phyloP scores from a whole-genome alignment of 1,139 yeast species.

The Lodderomyces theae region DNA sequence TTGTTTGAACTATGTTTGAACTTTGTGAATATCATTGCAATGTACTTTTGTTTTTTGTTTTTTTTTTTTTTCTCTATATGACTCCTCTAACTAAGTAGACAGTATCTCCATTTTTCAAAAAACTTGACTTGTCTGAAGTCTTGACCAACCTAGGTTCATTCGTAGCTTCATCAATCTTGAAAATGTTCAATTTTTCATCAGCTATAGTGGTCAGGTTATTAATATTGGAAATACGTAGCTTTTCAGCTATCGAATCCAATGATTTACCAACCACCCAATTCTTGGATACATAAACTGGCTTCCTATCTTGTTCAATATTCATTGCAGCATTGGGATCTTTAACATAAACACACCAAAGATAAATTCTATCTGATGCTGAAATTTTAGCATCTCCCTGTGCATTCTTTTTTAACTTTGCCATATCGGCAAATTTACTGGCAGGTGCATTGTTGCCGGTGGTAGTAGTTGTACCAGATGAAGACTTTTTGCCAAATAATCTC shows the following conservation, averaged over 20 bases:
- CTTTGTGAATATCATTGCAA: too few species aligned
- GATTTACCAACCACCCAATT: constrained; percentile 78
- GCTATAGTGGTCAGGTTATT: constrained; percentile 51
- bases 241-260: constrained; percentile 63
- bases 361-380: constrained; percentile 53
- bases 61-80: constrained; percentile 12
- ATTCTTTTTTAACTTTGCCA: constrained; percentile 38
- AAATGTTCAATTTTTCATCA: constrained; percentile 45
- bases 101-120: constrained; percentile 48
- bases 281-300: constrained; percentile 53
- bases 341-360: constrained; percentile 56
- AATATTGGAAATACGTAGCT: constrained; percentile 51
- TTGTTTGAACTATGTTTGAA: too few species aligned
- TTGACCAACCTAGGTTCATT: constrained; percentile 22
- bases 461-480: constrained; percentile 4
- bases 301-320: constrained; percentile 27
- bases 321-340: constrained; percentile 26
- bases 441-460: too few species aligned
- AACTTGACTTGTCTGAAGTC: constrained; percentile 14
- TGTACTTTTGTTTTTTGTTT: background rate
- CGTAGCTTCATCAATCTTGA: constrained; percentile 28
- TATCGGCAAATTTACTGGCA: constrained; percentile 18
- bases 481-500: constrained; percentile 18
- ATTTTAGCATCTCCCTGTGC: constrained; percentile 73
- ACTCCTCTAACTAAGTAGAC: constrained; percentile 59